A percentile compares a stretch with the other conserved stretches of the same genome.
Conservation (phyloP, 108 stramenopile species). For the Parietichytrium sp. region DNA sequence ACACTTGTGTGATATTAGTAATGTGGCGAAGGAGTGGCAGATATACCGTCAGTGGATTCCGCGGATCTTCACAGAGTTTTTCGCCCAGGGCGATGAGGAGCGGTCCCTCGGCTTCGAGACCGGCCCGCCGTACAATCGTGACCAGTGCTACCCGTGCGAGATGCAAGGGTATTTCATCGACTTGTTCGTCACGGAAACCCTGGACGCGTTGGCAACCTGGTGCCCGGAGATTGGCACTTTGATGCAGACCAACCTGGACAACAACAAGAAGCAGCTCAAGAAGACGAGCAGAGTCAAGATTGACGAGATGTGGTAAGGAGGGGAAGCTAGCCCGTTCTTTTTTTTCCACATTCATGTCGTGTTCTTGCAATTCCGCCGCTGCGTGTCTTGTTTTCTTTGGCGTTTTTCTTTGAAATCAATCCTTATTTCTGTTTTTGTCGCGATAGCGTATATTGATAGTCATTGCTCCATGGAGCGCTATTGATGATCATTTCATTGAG, state of each 20-base stretch:
- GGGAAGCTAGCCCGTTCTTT: too few species aligned
- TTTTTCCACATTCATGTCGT: too few species aligned
- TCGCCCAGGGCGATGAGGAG: conserved; percentile 48
- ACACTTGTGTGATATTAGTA: conserved; percentile 42
- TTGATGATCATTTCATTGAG: too few species aligned
- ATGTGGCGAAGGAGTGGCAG: background rate
- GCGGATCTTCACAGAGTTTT: conserved; percentile 48
- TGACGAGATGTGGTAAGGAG: too few species aligned
- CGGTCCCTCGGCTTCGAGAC: conserved; percentile 34
- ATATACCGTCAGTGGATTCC: conserved; percentile 40
- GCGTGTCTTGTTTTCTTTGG: too few species aligned
- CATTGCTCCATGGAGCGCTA: too few species aligned
- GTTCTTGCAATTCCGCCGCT: too few species aligned
- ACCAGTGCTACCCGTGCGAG: conserved; percentile 28
- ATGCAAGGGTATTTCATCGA: conserved; percentile 5
- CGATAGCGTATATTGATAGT: too few species aligned
- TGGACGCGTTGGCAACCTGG: background rate
- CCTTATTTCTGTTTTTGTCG: too few species aligned
- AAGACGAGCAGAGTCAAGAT: too few species aligned
- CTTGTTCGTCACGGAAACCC: background rate
- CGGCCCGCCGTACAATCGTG: conserved; percentile 46
- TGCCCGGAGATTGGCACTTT: background rate
- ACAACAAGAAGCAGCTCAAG: background rate
- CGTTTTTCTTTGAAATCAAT: too few species aligned
- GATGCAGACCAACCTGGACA: background rate